These are phyloP conservation scores for Aspergillus saccharolyticus DNA, from an alignment of 495 filamentous ascomycete genomes.

Conservation along the genomic window DNA sequence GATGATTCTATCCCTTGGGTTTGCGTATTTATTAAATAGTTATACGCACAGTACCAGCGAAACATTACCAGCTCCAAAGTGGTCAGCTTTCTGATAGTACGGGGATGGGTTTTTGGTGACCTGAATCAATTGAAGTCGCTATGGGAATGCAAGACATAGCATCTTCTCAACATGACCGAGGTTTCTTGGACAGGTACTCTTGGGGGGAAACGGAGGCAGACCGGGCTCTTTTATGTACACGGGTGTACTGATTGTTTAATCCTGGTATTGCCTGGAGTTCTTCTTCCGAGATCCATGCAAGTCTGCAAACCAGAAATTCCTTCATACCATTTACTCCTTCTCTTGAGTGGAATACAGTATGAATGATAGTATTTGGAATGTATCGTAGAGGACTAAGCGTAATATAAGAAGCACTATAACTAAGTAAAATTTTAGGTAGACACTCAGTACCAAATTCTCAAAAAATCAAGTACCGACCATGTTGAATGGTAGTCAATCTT, in stretches of 20 bases:
- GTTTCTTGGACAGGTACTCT: not conserved
- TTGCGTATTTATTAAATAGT: not conserved
- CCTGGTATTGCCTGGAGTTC: no score
- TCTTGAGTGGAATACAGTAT: not conserved
- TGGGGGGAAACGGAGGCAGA: not conserved
- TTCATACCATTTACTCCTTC: not conserved
- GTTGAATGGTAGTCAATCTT: no score
- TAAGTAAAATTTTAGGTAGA: no score
- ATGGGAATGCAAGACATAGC: constrained; percentile 1
- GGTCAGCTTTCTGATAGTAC: constrained; percentile 1
- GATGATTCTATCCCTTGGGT: not conserved
- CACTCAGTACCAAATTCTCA: no score
- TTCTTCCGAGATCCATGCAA: no score
- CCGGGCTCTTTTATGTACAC: no score
- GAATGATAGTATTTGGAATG: not conserved
- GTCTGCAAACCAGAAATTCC: not conserved
- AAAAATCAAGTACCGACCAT: no score
- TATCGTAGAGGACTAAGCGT: no score
- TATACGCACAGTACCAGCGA: not conserved
- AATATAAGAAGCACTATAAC: no score
- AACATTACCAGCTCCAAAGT: constrained; percentile 1
- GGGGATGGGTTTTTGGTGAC: not conserved
- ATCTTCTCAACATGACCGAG: constrained; percentile 1
- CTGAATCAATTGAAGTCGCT: constrained; percentile 3
- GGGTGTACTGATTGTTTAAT: no score